phyloP scores from a whole-genome alignment of 176 grass and related monocot genomes.

The Metroxylon sagu region DNA sequence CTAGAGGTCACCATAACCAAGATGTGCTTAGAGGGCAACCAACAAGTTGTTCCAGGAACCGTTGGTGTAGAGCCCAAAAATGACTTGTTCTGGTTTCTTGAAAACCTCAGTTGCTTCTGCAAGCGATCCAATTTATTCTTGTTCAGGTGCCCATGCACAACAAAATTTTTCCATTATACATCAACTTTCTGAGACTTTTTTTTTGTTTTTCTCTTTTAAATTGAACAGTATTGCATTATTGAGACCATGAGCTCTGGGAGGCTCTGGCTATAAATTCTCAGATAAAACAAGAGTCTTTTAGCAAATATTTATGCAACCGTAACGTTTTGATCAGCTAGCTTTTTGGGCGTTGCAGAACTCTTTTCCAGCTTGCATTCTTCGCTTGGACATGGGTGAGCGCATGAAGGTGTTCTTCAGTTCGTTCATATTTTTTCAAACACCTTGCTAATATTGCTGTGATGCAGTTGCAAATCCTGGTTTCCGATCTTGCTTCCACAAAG shows the following conservation, averaged over 20 bases:
- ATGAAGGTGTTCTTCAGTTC: neutral
- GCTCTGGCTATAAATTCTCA: too few species aligned
- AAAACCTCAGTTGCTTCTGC: slow-evolving; percentile 6
- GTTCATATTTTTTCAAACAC: neutral
- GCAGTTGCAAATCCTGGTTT: slow-evolving; percentile 13
- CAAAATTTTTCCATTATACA: too few species aligned
- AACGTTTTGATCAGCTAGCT: neutral
- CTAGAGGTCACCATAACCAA: slow-evolving; percentile 10
- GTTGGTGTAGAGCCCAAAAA: neutral
- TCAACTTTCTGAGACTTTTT: too few species aligned
- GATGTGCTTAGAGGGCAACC: slow-evolving; percentile 6
- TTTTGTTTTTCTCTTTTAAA: too few species aligned
- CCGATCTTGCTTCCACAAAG: slow-evolving; percentile 1
- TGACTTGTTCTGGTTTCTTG: slow-evolving; percentile 7
- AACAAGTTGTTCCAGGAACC: slow-evolving; percentile 8
- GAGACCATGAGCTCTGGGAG: too few species aligned
- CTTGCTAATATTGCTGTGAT: neutral
- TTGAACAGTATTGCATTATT: too few species aligned
- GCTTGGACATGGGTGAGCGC: slow-evolving; percentile 7
- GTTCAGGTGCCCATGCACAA: neutral
- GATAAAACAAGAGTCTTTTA: too few species aligned
- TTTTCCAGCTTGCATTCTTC: slow-evolving; percentile 16
- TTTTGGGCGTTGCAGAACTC: slow-evolving; percentile 11
- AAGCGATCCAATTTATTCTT: slow-evolving; percentile 9
- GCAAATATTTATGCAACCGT: neutral